Evolutionary conservation across 352 stramenopile genomes (phyloP).

Genomic region (Phytophthora tentaculata): DNA sequence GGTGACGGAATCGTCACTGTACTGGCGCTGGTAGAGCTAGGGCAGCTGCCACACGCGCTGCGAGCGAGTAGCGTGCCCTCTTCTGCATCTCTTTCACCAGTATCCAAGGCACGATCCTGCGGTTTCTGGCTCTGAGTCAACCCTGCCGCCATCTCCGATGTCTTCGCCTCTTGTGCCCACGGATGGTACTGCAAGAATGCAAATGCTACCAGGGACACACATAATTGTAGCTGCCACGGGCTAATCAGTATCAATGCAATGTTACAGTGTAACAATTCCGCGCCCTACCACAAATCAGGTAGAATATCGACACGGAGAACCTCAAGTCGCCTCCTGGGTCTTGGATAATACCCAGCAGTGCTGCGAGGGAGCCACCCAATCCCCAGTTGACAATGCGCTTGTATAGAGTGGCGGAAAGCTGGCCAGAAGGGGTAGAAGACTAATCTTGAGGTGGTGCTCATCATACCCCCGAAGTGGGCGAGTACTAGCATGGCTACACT

Average conservation of each 20-base stretch:
- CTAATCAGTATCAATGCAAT: background rate
- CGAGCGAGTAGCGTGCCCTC: constrained; percentile 37
- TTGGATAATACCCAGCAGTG: constrained; percentile 64
- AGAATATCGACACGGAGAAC: constrained; percentile 71
- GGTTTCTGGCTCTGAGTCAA: background rate
- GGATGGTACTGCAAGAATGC: constrained; percentile 62
- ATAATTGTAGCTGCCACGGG: constrained; percentile 48
- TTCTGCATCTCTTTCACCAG: constrained; percentile 23
- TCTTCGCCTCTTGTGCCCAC: constrained; percentile 28
- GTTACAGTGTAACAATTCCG: background rate
- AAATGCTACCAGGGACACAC: constrained; percentile 56
- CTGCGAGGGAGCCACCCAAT: constrained; percentile 64
- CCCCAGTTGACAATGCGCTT: constrained; percentile 65
- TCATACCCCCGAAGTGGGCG: constrained; percentile 67
- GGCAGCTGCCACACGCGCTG: constrained; percentile 19
- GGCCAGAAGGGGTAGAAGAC: constrained; percentile 78
- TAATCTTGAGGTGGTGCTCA: constrained; percentile 75
- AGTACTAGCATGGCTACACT: constrained; percentile 73
- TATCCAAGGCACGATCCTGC: constrained; percentile 3
- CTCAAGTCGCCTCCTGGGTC: constrained; percentile 54
- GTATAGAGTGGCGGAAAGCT: constrained; percentile 70
- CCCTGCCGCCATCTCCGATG: constrained; percentile 5
- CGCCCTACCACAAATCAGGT: constrained; percentile 60
- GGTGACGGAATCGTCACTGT: constrained; percentile 16
- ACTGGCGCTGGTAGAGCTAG: constrained; percentile 11